Percentiles rank a stretch among this genome's conserved stretches.
Conservation (phyloP, 768 basidiomycete genomes). For the Podaxis sp. region DNA sequence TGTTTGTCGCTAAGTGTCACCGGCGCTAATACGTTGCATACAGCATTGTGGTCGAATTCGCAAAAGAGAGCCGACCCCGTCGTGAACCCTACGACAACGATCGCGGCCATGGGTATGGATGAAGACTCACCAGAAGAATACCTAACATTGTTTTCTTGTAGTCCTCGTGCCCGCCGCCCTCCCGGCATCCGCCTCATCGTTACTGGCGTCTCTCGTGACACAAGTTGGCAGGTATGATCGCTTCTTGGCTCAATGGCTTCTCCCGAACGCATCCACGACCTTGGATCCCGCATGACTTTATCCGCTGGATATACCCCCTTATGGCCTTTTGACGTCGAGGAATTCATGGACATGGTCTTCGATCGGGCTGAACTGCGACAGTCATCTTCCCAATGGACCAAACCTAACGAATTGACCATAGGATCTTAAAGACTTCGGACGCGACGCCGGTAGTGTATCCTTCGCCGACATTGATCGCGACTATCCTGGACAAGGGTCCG, state of each 20-base stretch:
- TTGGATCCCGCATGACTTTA: constrained; percentile 2
- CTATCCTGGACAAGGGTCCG: constrained; percentile 81
- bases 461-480: constrained; percentile 95
- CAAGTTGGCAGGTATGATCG: constrained; percentile 95
- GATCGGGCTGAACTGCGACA: constrained; percentile 20
- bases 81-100: constrained; percentile 68
- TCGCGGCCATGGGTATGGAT: constrained; percentile 51
- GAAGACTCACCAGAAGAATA: not conserved
- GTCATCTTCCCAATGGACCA: constrained; percentile 24
- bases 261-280: constrained; percentile 10
- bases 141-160: constrained; percentile 9
- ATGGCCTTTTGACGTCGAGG: constrained; percentile 6
- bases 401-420: constrained; percentile 47
- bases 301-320: constrained; percentile 4
- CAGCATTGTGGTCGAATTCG: constrained; percentile 95
- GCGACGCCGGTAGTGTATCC: constrained; percentile 88
- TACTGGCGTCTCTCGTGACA: constrained; percentile 86
- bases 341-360: constrained; percentile 13
- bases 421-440: constrained; percentile 98
- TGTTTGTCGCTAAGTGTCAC: constrained; percentile 1
- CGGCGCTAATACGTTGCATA: not conserved
- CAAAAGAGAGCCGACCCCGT: constrained; percentile 86
- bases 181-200: constrained; percentile 83
- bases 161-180: constrained; percentile 68
- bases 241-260: constrained; percentile 14